Evolutionary conservation across 495 filamentous ascomycete species (phyloP).

Genomic region (Staphylotrichum longicolle): DNA sequence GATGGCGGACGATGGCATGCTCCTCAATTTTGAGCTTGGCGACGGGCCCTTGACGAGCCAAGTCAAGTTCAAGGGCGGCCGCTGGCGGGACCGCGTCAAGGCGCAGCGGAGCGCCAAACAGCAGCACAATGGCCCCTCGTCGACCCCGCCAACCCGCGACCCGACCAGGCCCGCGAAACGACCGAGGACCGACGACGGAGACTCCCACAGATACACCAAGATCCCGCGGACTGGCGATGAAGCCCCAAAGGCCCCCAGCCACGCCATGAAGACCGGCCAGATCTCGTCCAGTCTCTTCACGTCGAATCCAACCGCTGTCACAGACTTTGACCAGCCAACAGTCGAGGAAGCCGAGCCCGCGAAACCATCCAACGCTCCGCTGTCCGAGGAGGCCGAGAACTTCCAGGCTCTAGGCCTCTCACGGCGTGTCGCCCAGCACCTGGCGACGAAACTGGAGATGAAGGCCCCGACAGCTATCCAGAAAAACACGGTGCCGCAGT

Average conservation of each 20-base stretch:
- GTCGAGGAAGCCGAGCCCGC: constrained; percentile 50
- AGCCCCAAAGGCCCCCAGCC: constrained; percentile 24
- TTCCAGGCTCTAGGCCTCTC: constrained; percentile 83
- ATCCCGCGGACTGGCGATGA: constrained; percentile 22
- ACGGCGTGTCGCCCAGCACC: constrained; percentile 69
- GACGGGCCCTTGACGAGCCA: constrained; percentile 59
- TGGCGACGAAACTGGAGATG: constrained; percentile 80
- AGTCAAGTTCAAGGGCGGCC: constrained; percentile 77
- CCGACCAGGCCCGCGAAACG: constrained; percentile 42
- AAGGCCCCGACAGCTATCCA: constrained; percentile 94
- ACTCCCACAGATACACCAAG: constrained; percentile 22
- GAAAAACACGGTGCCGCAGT: constrained; percentile 69
- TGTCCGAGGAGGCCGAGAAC: constrained; percentile 75
- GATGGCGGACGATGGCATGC: constrained; percentile 95
- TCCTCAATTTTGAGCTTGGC: constrained; percentile 82
- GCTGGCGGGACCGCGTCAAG: constrained; percentile 81
- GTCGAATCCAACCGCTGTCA: constrained; percentile 71
- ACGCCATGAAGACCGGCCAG: constrained; percentile 40
- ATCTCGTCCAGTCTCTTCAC: constrained; percentile 90
- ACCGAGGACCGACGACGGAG: constrained; percentile 37
- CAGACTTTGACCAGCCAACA: constrained; percentile 47
- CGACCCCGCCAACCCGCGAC: constrained; percentile 24
- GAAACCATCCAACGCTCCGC: constrained; percentile 90
- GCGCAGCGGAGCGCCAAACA: constrained; percentile 69
- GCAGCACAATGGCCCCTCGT: constrained; percentile 15